Percentiles rank a stretch among this genome's conserved stretches.
Evolutionary conservation across 805 yeast genomes (phyloP).

Genomic region (Metschnikowia similis): DNA sequence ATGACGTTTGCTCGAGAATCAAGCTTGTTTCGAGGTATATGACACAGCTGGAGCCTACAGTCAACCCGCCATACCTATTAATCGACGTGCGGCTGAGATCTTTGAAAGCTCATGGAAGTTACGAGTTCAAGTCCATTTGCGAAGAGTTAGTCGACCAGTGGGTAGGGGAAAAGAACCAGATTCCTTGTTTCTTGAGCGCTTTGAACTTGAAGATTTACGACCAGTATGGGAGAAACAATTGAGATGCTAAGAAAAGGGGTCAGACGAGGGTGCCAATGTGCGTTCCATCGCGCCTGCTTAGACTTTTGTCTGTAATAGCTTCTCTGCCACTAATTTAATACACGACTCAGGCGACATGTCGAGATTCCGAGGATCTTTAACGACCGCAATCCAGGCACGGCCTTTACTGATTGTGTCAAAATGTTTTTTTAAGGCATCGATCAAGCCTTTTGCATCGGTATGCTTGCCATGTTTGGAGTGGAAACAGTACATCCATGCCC

Average conservation of each 20-base stretch:
- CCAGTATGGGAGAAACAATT: slow-evolving; percentile 11
- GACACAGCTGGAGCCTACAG: slow-evolving; percentile 15
- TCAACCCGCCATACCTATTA: slow-evolving; percentile 41
- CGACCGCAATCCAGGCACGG: slow-evolving; percentile 48
- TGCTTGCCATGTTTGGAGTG: slow-evolving; percentile 8
- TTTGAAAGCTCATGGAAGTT: slow-evolving; percentile 47
- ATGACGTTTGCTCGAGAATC: slow-evolving; percentile 49
- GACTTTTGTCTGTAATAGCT: slow-evolving; percentile 7
- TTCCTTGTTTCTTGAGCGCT: slow-evolving; percentile 76
- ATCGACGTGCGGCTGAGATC: slow-evolving; percentile 55
- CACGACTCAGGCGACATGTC: slow-evolving; percentile 39
- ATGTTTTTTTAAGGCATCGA: not conserved
- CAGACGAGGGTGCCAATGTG: no score
- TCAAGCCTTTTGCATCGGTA: slow-evolving; percentile 3
- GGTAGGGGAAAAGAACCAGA: slow-evolving; percentile 63
- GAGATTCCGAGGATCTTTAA: slow-evolving; percentile 47
- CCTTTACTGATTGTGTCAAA: slow-evolving; percentile 53
- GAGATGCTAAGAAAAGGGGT: not conserved
- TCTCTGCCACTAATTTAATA: slow-evolving; percentile 28
- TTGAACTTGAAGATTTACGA: slow-evolving; percentile 65
- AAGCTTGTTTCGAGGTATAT: slow-evolving; percentile 47
- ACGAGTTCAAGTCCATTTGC: slow-evolving; percentile 33
- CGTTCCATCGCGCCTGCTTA: not conserved
- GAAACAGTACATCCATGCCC: slow-evolving; percentile 56
- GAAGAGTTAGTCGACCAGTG: slow-evolving; percentile 58